Evolutionary conservation across 305 asterid genomes (phyloP).

Genomic region (Fraxinus angustifolia): DNA sequence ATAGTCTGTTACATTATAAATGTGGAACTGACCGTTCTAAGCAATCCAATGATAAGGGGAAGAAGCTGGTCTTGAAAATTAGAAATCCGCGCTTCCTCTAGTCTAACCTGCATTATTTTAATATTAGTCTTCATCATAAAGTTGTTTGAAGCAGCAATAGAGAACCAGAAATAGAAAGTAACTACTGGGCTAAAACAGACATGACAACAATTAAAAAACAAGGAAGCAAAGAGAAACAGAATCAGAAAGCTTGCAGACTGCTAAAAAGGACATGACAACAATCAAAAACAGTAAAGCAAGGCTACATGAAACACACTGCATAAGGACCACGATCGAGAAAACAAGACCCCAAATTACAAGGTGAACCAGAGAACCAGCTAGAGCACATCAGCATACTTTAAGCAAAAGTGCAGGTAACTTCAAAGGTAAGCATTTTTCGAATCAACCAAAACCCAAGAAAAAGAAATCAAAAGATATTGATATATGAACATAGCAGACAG

Average conservation of each 20-base stretch:
- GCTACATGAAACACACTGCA: constrained; percentile 7
- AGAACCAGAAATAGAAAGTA: constrained; percentile 13
- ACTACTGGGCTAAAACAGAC: not conserved
- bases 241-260: not conserved
- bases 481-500: not conserved
- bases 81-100: constrained; percentile 75
- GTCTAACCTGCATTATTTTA: constrained; percentile 54
- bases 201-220: constrained; percentile 7
- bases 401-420: constrained; percentile 9
- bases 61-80: constrained; percentile 88
- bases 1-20: constrained; percentile 21
- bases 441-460: not conserved
- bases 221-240: constrained; percentile 12
- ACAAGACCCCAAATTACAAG: constrained; percentile 4
- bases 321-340: not conserved
- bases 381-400: not conserved
- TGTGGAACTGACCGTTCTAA: constrained; percentile 80
- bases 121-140: constrained; percentile 20
- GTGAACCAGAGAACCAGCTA: not conserved
- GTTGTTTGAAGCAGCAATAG: constrained; percentile 2
- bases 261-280: not conserved
- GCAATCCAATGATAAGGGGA: constrained; percentile 91
- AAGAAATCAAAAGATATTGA: not conserved
- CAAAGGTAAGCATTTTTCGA: constrained; percentile 10
- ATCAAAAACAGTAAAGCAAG: not conserved